Evolutionary conservation across 148 eudicot species (phyloP).

Genomic region (Fagopyrum esculentum): DNA sequence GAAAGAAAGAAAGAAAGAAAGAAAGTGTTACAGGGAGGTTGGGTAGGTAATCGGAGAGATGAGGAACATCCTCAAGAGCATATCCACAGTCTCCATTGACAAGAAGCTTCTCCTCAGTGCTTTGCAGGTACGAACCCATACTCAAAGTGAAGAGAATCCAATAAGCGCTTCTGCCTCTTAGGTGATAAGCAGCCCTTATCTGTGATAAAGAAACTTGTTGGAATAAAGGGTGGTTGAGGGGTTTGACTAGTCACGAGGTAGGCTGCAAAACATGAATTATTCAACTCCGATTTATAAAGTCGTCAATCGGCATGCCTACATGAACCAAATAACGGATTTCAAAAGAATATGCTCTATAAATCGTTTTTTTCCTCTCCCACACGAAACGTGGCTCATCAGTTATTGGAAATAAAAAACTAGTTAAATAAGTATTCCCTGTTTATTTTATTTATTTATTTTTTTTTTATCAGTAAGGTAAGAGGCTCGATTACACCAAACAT

Average conservation of each 20-base stretch:
- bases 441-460: too few relatives aligned
- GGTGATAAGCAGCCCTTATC: neutral
- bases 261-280: neutral
- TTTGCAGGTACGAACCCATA: neutral
- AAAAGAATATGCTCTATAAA: too few relatives aligned
- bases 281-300: neutral
- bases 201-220: neutral
- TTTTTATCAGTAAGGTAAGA: too few relatives aligned
- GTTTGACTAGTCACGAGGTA: neutral
- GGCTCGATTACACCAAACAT: too few relatives aligned
- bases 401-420: too few relatives aligned
- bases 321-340: too few relatives aligned
- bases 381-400: too few relatives aligned
- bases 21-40: constrained; percentile 13
- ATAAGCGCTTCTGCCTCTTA: neutral
- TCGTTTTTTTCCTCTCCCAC: too few relatives aligned
- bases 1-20: neutral
- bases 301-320: too few relatives aligned
- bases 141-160: neutral
- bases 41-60: constrained; percentile 50
- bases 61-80: constrained; percentile 86
- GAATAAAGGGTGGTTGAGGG: neutral
- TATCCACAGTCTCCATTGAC: constrained; percentile 55
- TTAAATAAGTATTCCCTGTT: too few relatives aligned
- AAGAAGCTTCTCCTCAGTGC: constrained; percentile 27